These are phyloP conservation scores for Nemania bipapillata DNA, from an alignment of 2,329 filamentous ascomycete species.

Conservation along the genomic window DNA sequence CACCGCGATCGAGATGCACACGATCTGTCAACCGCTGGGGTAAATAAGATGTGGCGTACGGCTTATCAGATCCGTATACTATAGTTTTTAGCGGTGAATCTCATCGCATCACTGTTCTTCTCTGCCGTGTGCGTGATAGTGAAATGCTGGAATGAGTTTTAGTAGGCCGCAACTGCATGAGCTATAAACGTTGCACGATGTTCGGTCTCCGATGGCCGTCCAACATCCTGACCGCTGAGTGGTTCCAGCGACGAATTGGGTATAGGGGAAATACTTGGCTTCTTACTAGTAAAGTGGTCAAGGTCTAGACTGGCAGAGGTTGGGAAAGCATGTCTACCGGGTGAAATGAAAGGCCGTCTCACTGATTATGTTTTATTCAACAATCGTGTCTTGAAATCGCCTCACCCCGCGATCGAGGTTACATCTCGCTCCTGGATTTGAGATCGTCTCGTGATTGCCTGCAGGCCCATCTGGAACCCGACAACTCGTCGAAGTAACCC, in stretches of 20 bases:
- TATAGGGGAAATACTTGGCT: neutral
- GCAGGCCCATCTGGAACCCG: neutral
- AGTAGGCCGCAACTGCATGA: neutral
- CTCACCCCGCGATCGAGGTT: neutral
- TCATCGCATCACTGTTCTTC: neutral
- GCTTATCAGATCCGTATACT: neutral
- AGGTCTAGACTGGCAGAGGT: slow-evolving; percentile 7
- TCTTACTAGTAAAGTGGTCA: neutral
- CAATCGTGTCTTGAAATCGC: neutral
- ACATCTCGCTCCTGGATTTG: neutral
- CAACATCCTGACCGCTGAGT: neutral
- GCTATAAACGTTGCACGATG: neutral
- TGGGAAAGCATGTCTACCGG: no score
- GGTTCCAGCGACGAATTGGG: neutral
- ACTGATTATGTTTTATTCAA: neutral
- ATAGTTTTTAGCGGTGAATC: neutral
- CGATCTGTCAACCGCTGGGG: neutral
- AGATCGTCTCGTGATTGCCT: neutral
- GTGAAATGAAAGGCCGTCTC: slow-evolving; percentile 4
- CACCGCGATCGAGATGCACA: neutral
- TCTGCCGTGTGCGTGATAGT: neutral
- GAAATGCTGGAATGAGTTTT: slow-evolving; percentile 2
- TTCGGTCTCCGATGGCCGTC: slow-evolving; percentile 16
- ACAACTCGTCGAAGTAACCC: neutral
- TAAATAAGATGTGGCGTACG: neutral